Conservation (phyloP, 768 basidiomycete species). For the Epithele typhae region DNA sequence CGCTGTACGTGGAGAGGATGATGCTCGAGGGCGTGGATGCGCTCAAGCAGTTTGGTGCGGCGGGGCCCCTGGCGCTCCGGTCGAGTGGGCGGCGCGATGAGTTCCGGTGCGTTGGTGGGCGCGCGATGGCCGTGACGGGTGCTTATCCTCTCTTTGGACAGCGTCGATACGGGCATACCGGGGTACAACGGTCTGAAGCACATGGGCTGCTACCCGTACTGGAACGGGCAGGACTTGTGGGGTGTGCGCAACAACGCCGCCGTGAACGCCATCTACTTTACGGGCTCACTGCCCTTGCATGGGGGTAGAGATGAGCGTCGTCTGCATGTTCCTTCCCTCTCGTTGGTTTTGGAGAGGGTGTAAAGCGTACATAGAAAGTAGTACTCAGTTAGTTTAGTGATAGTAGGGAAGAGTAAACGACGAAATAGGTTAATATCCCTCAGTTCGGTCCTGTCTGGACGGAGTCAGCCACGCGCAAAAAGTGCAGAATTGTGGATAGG, state of each 20-base stretch:
- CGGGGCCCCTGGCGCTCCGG: conserved; percentile 19
- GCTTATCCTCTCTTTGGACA: conserved; percentile 3
- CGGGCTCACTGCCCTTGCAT: too few relatives aligned
- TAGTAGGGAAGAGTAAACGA: too few relatives aligned
- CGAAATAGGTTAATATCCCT: too few relatives aligned
- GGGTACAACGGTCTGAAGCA: conserved; percentile 25
- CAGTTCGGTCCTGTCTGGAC: too few relatives aligned
- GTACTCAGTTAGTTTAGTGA: too few relatives aligned
- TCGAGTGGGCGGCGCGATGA: conserved; percentile 24
- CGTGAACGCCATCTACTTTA: conserved; percentile 24
- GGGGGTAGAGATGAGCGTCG: not conserved
- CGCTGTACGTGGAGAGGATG: conserved; percentile 18
- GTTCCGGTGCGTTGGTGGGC: conserved; percentile 23
- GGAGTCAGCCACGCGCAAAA: too few relatives aligned
- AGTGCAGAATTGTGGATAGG: too few relatives aligned
- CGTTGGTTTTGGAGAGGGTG: not conserved
- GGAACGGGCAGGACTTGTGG: conserved; percentile 28
- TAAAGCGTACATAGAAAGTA: too few relatives aligned
- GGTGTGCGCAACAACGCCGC: conserved; percentile 23
- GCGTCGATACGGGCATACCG: conserved; percentile 26
- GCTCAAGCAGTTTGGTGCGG: conserved; percentile 3
- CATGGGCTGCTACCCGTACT: conserved; percentile 29
- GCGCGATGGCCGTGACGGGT: not conserved
- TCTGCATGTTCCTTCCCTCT: conserved; percentile 9
- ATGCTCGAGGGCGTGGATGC: conserved; percentile 14